Percentiles rank a stretch among this genome's conserved stretches.
Conservation (phyloP, 306 rosid species). For the Vicia sativa region DNA sequence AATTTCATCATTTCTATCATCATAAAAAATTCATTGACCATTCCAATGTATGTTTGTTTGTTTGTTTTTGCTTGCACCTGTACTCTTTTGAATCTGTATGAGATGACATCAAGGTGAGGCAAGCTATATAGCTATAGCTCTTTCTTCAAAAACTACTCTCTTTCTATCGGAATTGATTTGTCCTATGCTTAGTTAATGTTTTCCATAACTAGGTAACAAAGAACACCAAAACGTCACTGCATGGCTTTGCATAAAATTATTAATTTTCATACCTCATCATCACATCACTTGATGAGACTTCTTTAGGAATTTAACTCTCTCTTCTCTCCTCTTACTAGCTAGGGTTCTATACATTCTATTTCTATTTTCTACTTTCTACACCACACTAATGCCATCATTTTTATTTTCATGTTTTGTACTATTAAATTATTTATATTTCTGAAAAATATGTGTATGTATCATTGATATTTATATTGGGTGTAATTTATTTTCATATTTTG, state of each 20-base stretch:
- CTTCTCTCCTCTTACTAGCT: neutral
- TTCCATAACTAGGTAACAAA: slow-evolving; percentile 39
- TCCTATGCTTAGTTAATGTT: slow-evolving; percentile 36
- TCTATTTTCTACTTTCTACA: neutral
- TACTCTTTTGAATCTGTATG: slow-evolving; percentile 33
- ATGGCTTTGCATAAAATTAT: slow-evolving; percentile 33
- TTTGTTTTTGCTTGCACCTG: slow-evolving; percentile 26
- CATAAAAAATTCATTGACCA: slow-evolving; percentile 35
- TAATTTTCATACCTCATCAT: slow-evolving; percentile 15
- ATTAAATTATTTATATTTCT: too few species aligned
- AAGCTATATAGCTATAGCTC: slow-evolving; percentile 17
- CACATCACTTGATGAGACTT: slow-evolving; percentile 23
- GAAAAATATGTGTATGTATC: too few species aligned
- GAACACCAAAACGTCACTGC: slow-evolving; percentile 41
- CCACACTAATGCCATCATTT: neutral
- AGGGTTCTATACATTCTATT: slow-evolving; percentile 24
- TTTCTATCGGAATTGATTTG: slow-evolving; percentile 39
- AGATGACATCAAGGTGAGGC: slow-evolving; percentile 45
- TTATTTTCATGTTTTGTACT: too few species aligned
- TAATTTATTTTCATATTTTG: too few species aligned
- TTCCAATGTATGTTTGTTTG: slow-evolving; percentile 36
- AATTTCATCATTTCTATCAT: slow-evolving; percentile 15
- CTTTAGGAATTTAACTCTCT: slow-evolving; percentile 9
- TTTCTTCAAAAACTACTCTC: slow-evolving; percentile 36
- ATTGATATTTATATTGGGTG: too few species aligned